Conservation (phyloP, 1,284 basidiomycete genomes). For the Puccinia polysora region DNA sequence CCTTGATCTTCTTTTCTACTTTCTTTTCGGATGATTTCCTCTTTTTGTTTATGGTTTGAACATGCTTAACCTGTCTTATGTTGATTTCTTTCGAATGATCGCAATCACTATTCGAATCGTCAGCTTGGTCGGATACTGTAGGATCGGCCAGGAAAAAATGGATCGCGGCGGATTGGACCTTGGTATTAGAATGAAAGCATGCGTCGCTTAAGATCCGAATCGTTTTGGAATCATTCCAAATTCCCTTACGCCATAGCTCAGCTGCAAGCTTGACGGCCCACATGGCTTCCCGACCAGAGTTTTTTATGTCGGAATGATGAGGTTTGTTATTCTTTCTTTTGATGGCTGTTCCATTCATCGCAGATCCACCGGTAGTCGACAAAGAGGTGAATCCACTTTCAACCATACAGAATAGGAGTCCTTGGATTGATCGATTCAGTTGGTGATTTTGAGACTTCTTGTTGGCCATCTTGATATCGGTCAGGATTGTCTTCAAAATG, state of each 20-base stretch:
- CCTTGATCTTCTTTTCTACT: constrained; percentile 66
- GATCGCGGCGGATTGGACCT: constrained; percentile 91
- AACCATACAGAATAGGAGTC: constrained; percentile 92
- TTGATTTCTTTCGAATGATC: constrained; percentile 63
- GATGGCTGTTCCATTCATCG: constrained; percentile 60
- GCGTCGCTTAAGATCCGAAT: constrained; percentile 88
- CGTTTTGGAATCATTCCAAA: constrained; percentile 91
- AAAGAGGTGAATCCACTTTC: constrained; percentile 80
- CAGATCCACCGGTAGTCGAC: constrained; percentile 67
- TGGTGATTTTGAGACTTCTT: constrained; percentile 85
- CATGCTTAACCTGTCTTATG: constrained; percentile 67
- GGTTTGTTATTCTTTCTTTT: constrained; percentile 47
- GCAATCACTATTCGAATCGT: constrained; percentile 59
- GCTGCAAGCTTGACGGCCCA: constrained; percentile 94
- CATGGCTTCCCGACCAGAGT: constrained; percentile 78
- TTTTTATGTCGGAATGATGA: constrained; percentile 54
- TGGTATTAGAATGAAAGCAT: constrained; percentile 86
- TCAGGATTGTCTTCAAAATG: constrained; percentile 92
- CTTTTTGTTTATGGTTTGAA: constrained; percentile 82
- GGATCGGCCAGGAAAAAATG: constrained; percentile 93
- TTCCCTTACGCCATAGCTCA: constrained; percentile 88
- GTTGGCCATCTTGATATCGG: constrained; percentile 90
- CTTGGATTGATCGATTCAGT: constrained; percentile 91
- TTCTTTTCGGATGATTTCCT: constrained; percentile 73
- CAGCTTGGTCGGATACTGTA: constrained; percentile 39